Conservation (phyloP, 2,329 filamentous ascomycete species). For the Ceratocystiopsis sp. region DNA sequence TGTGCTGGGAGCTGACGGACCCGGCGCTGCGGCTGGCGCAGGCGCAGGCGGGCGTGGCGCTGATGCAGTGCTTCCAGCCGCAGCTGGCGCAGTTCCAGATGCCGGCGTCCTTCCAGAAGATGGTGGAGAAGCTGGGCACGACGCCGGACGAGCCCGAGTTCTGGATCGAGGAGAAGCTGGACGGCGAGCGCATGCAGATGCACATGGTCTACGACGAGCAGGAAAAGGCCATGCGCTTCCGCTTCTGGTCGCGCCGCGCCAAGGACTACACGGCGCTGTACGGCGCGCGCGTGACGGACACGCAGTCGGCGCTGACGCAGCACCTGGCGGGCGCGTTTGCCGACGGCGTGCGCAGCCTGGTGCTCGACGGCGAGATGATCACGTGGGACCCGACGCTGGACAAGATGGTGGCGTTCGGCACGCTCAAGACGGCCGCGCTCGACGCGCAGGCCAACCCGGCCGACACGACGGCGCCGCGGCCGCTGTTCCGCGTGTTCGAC, state of each 20-base stretch:
- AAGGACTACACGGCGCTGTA: constrained; percentile 96
- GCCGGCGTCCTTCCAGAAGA: constrained; percentile 57
- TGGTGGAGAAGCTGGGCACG: constrained; percentile 50
- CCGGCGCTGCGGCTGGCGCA: constrained; percentile 54
- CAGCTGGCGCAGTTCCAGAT: constrained; percentile 88
- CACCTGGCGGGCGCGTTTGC: constrained; percentile 66
- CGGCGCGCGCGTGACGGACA: constrained; percentile 57
- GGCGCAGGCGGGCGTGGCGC: constrained; percentile 53
- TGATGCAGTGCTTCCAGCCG: constrained; percentile 95
- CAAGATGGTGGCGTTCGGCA: constrained; percentile 77
- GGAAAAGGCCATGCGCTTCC: constrained; percentile 32
- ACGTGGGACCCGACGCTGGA: constrained; percentile 85
- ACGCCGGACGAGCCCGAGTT: constrained; percentile 60
- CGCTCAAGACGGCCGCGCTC: constrained; percentile 78
- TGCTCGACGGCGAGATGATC: constrained; percentile 96
- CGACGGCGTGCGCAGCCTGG: constrained; percentile 63
- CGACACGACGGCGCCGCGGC: constrained; percentile 45
- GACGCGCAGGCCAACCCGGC: constrained; percentile 61
- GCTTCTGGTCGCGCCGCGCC: constrained; percentile 88
- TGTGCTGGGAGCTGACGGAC: constrained; percentile 87
- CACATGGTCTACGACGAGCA: constrained; percentile 63
- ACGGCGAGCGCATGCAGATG: constrained; percentile 93
- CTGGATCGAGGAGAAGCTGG: constrained; percentile 96
- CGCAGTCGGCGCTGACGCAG: constrained; percentile 60
- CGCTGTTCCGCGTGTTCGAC: constrained; percentile 77